These are phyloP conservation scores for Dactylorhiza incarnata DNA, from an alignment of 106 monocot genomes.

Conservation along the genomic window DNA sequence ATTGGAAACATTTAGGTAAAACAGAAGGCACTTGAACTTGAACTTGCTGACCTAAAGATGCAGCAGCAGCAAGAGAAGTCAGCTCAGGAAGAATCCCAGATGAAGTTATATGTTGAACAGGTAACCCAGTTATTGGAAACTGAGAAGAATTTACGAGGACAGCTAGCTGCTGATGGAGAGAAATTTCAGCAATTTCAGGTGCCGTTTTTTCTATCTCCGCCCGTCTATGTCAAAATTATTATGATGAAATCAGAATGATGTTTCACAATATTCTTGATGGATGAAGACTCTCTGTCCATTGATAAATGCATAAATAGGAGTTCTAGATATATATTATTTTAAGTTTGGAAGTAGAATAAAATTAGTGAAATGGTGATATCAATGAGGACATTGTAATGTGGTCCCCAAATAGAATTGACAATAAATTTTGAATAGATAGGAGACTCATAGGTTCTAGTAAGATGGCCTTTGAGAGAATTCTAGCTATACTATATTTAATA, in stretches of 20 bases:
- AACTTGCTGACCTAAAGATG: slow-evolving; percentile 87
- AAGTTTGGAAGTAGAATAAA: no score
- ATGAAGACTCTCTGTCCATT: neutral
- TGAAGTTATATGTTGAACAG: slow-evolving; percentile 76
- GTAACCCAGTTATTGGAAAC: slow-evolving; percentile 71
- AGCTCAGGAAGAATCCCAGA: slow-evolving; percentile 71
- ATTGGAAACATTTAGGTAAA: slow-evolving; percentile 48
- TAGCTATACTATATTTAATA: no score
- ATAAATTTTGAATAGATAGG: no score
- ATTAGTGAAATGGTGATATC: no score
- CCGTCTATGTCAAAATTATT: neutral
- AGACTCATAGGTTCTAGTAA: no score
- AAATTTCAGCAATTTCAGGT: slow-evolving; percentile 99
- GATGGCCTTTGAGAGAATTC: no score
- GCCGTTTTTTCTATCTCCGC: neutral
- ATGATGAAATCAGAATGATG: neutral
- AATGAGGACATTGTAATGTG: no score
- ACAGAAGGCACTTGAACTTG: slow-evolving; percentile 82
- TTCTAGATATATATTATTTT: neutral
- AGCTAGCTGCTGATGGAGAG: slow-evolving; percentile 87
- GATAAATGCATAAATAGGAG: neutral
- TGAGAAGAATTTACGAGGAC: slow-evolving; percentile 72
- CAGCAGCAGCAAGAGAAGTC: slow-evolving; percentile 85
- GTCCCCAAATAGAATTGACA: no score
- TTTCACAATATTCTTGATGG: neutral